phyloP scores from a whole-genome alignment of 805 yeast genomes.

The Suhomyces prunicola region DNA sequence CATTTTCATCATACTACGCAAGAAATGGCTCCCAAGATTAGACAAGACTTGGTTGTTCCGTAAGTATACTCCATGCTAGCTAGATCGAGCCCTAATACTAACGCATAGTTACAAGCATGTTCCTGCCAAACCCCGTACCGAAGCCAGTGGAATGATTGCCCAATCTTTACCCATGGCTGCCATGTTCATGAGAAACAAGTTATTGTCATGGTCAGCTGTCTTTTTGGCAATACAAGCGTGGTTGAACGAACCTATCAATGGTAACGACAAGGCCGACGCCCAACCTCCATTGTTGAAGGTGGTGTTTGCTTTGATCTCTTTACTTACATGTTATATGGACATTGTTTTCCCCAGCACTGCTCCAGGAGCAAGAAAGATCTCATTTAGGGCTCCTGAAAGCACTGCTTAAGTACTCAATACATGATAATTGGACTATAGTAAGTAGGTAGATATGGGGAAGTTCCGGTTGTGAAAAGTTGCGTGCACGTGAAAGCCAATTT shows the following conservation, averaged over 20 bases:
- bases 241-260: slow-evolving; percentile 40
- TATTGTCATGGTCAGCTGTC: slow-evolving; percentile 55
- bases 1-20: background rate
- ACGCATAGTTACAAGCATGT: slow-evolving; percentile 40
- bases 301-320: slow-evolving; percentile 44
- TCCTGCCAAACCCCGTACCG: slow-evolving; percentile 47
- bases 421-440: background rate
- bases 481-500: background rate
- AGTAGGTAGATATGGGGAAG: background rate
- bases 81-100: background rate
- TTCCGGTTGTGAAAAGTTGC: background rate
- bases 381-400: slow-evolving; percentile 19
- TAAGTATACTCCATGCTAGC: slow-evolving; percentile 16
- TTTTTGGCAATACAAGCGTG: slow-evolving; percentile 49
- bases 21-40: slow-evolving; percentile 24
- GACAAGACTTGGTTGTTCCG: slow-evolving; percentile 35
- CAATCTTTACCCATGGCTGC: slow-evolving; percentile 69
- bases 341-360: slow-evolving; percentile 42
- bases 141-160: slow-evolving; percentile 44
- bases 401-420: slow-evolving; percentile 9
- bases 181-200: slow-evolving; percentile 59
- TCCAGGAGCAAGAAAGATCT: slow-evolving; percentile 17
- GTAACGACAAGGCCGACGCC: slow-evolving; percentile 17
- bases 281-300: slow-evolving; percentile 50
- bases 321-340: slow-evolving; percentile 55